Conservation (phyloP, 768 basidiomycete genomes). For the Mycena vitilis region DNA sequence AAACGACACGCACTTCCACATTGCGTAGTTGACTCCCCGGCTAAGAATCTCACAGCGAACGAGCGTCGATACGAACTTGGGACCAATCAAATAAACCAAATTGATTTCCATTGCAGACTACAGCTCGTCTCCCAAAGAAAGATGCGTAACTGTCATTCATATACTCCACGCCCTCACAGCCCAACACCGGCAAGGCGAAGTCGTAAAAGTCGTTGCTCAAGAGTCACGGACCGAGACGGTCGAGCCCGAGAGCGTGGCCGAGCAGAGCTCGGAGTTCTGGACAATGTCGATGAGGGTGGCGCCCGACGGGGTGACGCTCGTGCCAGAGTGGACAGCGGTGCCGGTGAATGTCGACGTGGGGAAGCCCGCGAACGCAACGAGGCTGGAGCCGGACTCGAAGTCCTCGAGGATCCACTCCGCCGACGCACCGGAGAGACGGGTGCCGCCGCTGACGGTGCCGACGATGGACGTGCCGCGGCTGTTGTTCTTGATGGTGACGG, state of each 20-base stretch:
- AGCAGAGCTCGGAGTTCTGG: slow-evolving; percentile 32
- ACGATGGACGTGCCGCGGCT: slow-evolving; percentile 28
- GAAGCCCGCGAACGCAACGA: slow-evolving; percentile 28
- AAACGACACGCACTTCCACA: too few relatives aligned
- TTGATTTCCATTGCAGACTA: too few relatives aligned
- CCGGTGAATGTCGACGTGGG: slow-evolving; percentile 29
- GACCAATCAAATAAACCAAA: too few relatives aligned
- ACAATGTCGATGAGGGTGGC: slow-evolving; percentile 29
- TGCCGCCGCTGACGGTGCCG: slow-evolving; percentile 30
- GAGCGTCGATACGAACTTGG: too few relatives aligned
- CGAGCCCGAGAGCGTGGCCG: slow-evolving; percentile 30
- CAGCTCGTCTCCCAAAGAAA: too few relatives aligned
- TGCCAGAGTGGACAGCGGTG: slow-evolving; percentile 22
- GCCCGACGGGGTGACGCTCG: slow-evolving; percentile 12
- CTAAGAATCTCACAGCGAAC: too few relatives aligned
- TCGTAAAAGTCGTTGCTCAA: slow-evolving; percentile 3
- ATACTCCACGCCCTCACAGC: too few relatives aligned
- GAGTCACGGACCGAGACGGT: slow-evolving; percentile 24
- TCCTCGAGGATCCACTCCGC: slow-evolving; percentile 34
- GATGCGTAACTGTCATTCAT: too few relatives aligned
- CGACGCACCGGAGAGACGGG: slow-evolving; percentile 24
- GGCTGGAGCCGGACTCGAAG: slow-evolving; percentile 21
- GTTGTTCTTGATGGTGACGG: slow-evolving; percentile 25
- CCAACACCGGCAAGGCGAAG: too few relatives aligned
- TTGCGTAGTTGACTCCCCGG: too few relatives aligned